Evolutionary conservation across 495 filamentous ascomycete genomes (phyloP), one percentile per base, ranked within the genome.

Genomic region (Lasiosphaeriaceae sp.): DNA sequence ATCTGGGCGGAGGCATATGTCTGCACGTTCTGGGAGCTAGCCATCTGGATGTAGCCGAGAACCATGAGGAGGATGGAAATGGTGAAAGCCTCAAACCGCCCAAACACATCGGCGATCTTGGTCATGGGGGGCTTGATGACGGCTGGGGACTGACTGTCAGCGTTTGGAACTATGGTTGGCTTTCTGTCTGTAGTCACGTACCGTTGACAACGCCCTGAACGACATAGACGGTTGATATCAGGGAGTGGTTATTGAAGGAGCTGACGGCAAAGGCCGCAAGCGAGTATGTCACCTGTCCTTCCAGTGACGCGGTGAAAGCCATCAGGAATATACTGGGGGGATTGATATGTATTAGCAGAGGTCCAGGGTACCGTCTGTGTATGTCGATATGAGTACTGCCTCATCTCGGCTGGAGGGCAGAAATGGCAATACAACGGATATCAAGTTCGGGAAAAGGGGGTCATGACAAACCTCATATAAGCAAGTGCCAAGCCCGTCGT

Each of bases 171-270:
- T 35, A 22, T 2, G 11, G 47, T 50, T 50, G 29, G 47, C 17
- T 8, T 17, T 34, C n/a, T 26, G 47, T 14, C 4, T 34, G 9
- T 9, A 31, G 26, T 4, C 26, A 44, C 60, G 29, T 63, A 75
- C 69, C 74, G 48, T 77, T 79, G 12, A 80, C 74, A 34, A 80
- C 75, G 44, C 74, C 75, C 22, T 79, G 71, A 2, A 87, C 76
- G 49, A 85, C 75, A 41, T 73, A 78, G 49, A 85, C 80, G 19
- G 80, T 78, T 31, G 80, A 78, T 47, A 86, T 64, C 44, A 86
- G 64, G 6, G 82, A 85, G 62, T 87, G 84, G 6, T 74, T 71
- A 20, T 78, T 70, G 62, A 85, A 87, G 2, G 74, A 77, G 59
- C 81, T 83, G 29, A 76, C 74, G 9, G 77, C 76, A 57, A 79